Base-by-base conservation (phyloP, 805 yeast species). In the Pichia manshurica region DNA sequence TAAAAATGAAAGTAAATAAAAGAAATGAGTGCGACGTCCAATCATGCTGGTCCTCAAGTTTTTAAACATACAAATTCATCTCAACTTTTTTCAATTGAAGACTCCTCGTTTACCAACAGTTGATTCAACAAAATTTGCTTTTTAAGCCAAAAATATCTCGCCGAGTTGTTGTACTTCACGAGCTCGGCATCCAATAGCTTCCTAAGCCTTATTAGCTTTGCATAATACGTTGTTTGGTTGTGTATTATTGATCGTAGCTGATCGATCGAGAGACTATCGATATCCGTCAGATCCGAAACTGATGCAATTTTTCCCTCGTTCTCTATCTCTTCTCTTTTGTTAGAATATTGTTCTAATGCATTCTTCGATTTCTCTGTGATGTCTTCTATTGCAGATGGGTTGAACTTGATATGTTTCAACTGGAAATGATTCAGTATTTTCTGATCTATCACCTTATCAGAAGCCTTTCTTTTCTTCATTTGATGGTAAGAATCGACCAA, bases 81-180 rank as follows among this genome's bases (percentile, higher is more conserved):
- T 38, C 16, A 37, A 19, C 17, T 31, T 29, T 37, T 31, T 5
- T 39, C 40, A 1, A 16, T 28, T 2, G 29, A 12, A 4, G 44
- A 33, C 23, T 47, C 50, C 38, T 47, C 50, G 16, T 43, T 28
- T 4, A 47, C 13, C 15, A 47, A 28, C 16, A 48, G 15, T 19
- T 48, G 44, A 39, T 60, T 59, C 25, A 62, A 44, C 10, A 61
- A 39, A 4, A 56, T 29, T 46, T 64, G 66, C 31, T 51, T 60
- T 31, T 62, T 64, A 34, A 61, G 42, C 66, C 66, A 62, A 32
- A 41, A 45, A 21, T 43, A 55, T 17, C 64, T 48, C 39, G 51
- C 54, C 4, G 51, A 32, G 20, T 52, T 44, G 4, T 48, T 47
- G 12, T 58, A 39, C 21, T 50, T 50, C 3, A 46, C 40, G n/a